phyloP scores from a whole-genome alignment of 768 basidiomycete genomes.

The Hygrophorus russula region DNA sequence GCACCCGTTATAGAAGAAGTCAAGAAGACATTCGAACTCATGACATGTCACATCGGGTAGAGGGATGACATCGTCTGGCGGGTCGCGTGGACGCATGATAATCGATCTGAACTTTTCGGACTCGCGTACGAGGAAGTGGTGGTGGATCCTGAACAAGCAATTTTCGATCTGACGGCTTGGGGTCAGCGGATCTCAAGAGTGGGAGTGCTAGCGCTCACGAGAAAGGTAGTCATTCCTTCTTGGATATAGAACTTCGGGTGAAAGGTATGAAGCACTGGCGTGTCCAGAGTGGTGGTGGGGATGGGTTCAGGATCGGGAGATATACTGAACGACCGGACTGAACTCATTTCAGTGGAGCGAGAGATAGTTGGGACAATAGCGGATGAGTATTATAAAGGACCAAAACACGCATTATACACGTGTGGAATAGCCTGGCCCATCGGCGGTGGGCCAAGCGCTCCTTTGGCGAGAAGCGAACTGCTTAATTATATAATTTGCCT shows the following conservation, averaged over 20 bases:
- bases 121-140: conserved; percentile 25
- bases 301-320: too few relatives aligned
- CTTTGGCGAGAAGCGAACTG: too few relatives aligned
- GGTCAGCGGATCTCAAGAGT: neutral
- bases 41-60: conserved; percentile 19
- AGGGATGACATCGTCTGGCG: conserved; percentile 18
- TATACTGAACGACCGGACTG: too few relatives aligned
- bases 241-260: conserved; percentile 13
- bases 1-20: conserved; percentile 29
- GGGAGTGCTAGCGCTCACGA: conserved; percentile 6
- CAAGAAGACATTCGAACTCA: conserved; percentile 27
- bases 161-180: conserved; percentile 20
- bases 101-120: conserved; percentile 27
- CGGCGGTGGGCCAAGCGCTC: too few relatives aligned
- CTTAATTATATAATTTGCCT: too few relatives aligned
- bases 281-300: neutral
- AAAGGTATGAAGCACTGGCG: neutral
- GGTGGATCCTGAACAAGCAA: conserved; percentile 28
- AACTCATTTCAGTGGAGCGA: too few relatives aligned
- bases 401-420: too few relatives aligned
- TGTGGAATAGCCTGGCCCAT: too few relatives aligned
- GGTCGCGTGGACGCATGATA: conserved; percentile 20
- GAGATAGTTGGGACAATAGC: too few relatives aligned
- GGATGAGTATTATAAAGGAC: too few relatives aligned
- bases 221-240: conserved; percentile 12